phyloP scores from a whole-genome alignment of 495 filamentous ascomycete species.

The Lepraria neglecta region DNA sequence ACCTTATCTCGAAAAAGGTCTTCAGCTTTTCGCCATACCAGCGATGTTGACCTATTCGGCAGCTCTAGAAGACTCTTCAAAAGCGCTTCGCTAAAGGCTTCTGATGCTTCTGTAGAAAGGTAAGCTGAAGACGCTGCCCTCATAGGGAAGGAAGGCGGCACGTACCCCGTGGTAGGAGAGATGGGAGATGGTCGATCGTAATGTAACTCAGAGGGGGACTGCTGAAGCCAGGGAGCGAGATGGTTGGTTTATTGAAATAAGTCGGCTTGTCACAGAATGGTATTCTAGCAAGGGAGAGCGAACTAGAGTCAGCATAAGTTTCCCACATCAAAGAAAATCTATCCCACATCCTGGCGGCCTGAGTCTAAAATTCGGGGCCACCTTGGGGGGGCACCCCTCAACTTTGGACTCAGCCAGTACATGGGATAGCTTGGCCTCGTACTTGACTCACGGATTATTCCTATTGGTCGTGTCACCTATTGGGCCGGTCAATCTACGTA shows the following conservation, averaged over 20 bases:
- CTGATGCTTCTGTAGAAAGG: constrained; percentile 58
- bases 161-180: constrained; percentile 55
- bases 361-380: no score
- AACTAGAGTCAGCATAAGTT: constrained; percentile 57
- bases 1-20: background rate
- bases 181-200: constrained; percentile 86
- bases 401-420: background rate
- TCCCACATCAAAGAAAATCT: background rate
- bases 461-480: constrained; percentile 54
- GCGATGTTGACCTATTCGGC: constrained; percentile 61
- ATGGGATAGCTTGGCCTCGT: background rate
- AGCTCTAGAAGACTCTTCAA: constrained; percentile 73
- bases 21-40: constrained; percentile 57
- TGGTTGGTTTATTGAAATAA: constrained; percentile 77
- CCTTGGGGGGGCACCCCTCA: no score
- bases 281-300: constrained; percentile 44
- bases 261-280: constrained; percentile 80
- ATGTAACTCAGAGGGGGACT: constrained; percentile 67
- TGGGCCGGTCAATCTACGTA: background rate
- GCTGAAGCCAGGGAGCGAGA: constrained; percentile 48
- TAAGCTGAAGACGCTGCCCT: background rate
- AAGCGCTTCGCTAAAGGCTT: constrained; percentile 76
- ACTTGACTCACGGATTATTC: background rate
- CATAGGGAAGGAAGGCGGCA: background rate
- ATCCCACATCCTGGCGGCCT: background rate